phyloP scores from a whole-genome alignment of 2,329 filamentous ascomycete genomes.

The Pestalotiopsis sp. region DNA sequence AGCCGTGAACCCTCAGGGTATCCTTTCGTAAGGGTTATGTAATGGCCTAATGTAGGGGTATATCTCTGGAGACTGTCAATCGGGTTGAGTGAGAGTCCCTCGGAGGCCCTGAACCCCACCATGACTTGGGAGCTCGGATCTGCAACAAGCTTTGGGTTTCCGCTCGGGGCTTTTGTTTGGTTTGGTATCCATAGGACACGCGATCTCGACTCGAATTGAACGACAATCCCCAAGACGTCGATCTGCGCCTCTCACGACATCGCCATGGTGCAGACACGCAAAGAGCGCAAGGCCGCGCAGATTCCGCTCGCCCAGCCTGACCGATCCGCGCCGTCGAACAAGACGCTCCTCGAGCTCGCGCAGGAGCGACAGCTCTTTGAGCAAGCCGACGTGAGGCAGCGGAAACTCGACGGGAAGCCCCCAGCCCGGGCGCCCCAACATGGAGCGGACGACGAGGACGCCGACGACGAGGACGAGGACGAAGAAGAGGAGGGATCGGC shows the following conservation, averaged over 20 bases:
- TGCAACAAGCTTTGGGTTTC: too few relatives aligned
- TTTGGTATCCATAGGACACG: too few relatives aligned
- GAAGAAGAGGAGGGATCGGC: conserved; percentile 32
- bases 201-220: too few relatives aligned
- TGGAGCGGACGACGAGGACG: not conserved
- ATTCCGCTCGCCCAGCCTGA: conserved; percentile 72
- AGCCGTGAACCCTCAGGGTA: too few relatives aligned
- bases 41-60: too few relatives aligned
- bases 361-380: conserved; percentile 63
- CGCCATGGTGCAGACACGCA: conserved; percentile 52
- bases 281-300: conserved; percentile 46
- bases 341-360: conserved; percentile 76
- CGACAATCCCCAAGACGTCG: not conserved
- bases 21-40: too few relatives aligned
- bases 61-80: too few relatives aligned
- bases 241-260: not conserved
- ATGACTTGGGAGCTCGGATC: too few relatives aligned
- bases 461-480: conserved; percentile 15
- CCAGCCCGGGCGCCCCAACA: conserved; percentile 37
- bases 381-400: conserved; percentile 45
- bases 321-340: conserved; percentile 59
- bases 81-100: too few relatives aligned
- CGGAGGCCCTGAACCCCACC: too few relatives aligned
- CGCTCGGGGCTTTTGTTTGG: too few relatives aligned
- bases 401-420: conserved; percentile 23